These are phyloP conservation scores for Macrophomina tecta DNA, from an alignment of 2,329 filamentous ascomycete species.

Conservation along the genomic window DNA sequence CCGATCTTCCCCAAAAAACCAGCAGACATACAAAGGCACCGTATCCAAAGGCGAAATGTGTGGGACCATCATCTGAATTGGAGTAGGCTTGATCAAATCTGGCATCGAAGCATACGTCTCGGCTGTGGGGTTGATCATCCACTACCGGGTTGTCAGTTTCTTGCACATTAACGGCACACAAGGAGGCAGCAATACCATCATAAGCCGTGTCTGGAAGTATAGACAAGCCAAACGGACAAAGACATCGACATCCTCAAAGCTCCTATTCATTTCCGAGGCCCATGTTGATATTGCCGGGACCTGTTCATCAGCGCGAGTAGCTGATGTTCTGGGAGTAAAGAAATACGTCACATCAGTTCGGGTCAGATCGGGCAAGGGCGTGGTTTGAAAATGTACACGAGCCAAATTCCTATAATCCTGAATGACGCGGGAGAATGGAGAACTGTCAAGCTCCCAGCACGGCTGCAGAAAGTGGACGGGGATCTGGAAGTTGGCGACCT, in stretches of 20 bases:
- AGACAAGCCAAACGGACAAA: conserved; percentile 26
- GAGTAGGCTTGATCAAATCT: conserved; percentile 25
- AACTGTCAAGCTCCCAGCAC: conserved; percentile 15
- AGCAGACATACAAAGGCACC: conserved; percentile 16
- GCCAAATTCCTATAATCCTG: conserved; percentile 24
- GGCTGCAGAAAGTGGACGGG: conserved; percentile 26
- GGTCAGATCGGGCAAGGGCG: not conserved
- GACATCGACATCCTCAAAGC: conserved; percentile 25
- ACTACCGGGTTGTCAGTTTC: conserved; percentile 14
- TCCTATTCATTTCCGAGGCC: conserved; percentile 26
- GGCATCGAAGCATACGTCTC: conserved; percentile 26
- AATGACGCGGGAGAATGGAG: conserved; percentile 19
- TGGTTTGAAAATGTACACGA: conserved; percentile 1
- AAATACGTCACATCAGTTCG: conserved; percentile 21
- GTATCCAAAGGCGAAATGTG: conserved; percentile 23
- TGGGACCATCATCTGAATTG: conserved; percentile 27
- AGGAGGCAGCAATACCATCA: conserved; percentile 14
- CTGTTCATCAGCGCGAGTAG: not conserved
- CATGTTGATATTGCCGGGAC: conserved; percentile 14
- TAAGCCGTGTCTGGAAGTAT: conserved; percentile 23
- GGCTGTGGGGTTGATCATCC: conserved; percentile 26
- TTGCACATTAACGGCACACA: not conserved
- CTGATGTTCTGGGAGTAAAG: not conserved
- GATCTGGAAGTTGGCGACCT: conserved; percentile 25
- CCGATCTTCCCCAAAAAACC: not conserved